phyloP scores from a whole-genome alignment of 169 alveolate species.

The Plasmodium blacklocki region DNA sequence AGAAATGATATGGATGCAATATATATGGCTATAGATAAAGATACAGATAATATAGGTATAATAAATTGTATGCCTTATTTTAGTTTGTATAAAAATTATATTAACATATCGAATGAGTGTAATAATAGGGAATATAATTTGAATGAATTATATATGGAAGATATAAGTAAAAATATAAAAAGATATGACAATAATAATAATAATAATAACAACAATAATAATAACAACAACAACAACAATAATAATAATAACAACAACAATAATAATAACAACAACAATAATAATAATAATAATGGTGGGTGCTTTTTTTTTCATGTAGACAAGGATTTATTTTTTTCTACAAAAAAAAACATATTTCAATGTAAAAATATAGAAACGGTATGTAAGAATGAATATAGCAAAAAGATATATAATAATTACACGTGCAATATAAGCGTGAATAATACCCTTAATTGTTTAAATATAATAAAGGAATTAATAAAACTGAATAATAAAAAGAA shows the following conservation, averaged over 20 bases:
- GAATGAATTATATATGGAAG: too few species aligned
- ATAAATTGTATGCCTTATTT: too few species aligned
- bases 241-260: not conserved
- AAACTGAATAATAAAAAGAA: slow-evolving; percentile 42
- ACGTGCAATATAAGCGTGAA: slow-evolving; percentile 68
- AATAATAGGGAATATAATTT: too few species aligned
- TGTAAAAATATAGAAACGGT: slow-evolving; percentile 22
- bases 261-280: not conserved
- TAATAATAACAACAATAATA: not conserved
- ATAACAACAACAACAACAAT: not conserved
- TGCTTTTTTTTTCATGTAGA: not conserved
- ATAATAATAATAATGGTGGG: not conserved
- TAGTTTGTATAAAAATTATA: too few species aligned
- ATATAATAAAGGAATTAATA: slow-evolving; percentile 50
- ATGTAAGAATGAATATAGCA: slow-evolving; percentile 27
- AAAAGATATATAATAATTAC: slow-evolving; percentile 62
- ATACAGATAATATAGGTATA: not conserved
- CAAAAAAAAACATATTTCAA: slow-evolving; percentile 17
- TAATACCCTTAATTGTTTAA: slow-evolving; percentile 61
- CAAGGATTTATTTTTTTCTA: slow-evolving; percentile 28
- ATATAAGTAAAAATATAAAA: not conserved
- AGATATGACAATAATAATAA: not conserved
- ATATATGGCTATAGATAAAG: not conserved
- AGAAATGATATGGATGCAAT: not conserved
- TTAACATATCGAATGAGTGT: too few species aligned